phyloP scores from a whole-genome alignment of 306 rosid genomes.

The Vigna nakashimae region DNA sequence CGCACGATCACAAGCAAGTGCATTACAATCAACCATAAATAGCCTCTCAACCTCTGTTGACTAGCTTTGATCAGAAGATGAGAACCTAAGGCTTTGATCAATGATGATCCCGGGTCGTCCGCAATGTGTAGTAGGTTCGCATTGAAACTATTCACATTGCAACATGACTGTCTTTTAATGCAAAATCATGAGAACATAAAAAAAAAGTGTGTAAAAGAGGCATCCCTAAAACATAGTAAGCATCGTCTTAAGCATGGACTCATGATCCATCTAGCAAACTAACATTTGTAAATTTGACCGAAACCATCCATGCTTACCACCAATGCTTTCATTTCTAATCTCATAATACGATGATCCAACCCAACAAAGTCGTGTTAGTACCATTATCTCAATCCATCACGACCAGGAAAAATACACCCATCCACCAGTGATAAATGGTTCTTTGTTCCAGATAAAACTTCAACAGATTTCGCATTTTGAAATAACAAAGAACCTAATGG shows the following conservation, averaged over 20 bases:
- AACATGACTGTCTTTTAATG: neutral
- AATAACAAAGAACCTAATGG: slow-evolving; percentile 6
- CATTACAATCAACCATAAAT: neutral
- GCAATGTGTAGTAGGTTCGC: neutral
- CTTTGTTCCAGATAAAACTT: slow-evolving; percentile 20
- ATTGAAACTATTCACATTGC: slow-evolving; percentile 5
- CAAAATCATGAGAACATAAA: neutral
- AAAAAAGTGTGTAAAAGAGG: neutral
- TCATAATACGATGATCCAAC: slow-evolving; percentile 21
- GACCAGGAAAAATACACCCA: slow-evolving; percentile 18
- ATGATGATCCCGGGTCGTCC: neutral
- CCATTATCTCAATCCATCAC: slow-evolving; percentile 37
- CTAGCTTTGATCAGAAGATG: slow-evolving; percentile 13
- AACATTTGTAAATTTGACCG: neutral
- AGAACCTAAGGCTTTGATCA: neutral
- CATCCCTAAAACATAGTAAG: slow-evolving; percentile 26
- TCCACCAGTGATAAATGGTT: slow-evolving; percentile 13
- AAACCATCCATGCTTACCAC: slow-evolving; percentile 2
- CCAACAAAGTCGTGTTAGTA: slow-evolving; percentile 27
- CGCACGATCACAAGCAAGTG: neutral
- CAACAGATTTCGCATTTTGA: slow-evolving; percentile 18
- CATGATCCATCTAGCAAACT: slow-evolving; percentile 20
- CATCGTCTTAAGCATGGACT: neutral
- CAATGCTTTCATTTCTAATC: slow-evolving; percentile 26
- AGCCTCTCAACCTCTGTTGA: neutral